A percentile compares a stretch with the other conserved stretches of the same genome.
Evolutionary conservation across 2,329 filamentous ascomycete species (phyloP).

Genomic region (Verticillium nubilum): DNA sequence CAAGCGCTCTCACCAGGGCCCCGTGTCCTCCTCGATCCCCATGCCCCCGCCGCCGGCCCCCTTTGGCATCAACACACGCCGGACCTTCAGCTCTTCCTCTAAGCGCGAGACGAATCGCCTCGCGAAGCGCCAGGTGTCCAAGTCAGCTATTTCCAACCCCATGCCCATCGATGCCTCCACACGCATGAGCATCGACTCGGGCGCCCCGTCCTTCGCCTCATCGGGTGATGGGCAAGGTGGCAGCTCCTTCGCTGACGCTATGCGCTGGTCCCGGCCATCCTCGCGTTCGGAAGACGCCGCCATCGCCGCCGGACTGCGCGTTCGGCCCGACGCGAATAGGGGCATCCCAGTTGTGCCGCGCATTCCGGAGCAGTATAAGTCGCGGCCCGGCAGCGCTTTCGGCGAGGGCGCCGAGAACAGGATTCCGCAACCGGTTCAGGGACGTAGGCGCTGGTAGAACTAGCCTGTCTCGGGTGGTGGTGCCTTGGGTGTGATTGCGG

Average conservation of each 20-base stretch:
- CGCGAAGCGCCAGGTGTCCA: conserved; percentile 16
- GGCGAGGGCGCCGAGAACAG: conserved; percentile 3
- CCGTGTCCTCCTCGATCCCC: conserved; percentile 19
- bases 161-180: conserved; percentile 3
- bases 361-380: conserved; percentile 35
- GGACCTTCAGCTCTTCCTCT: conserved; percentile 8
- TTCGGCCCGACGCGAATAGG: conserved; percentile 39
- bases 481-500: neutral
- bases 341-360: conserved; percentile 39
- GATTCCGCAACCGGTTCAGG: neutral
- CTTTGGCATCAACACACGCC: conserved; percentile 5
- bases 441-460: neutral
- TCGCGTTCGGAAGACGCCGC: conserved; percentile 3
- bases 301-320: conserved; percentile 21
- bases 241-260: neutral
- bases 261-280: conserved; percentile 1
- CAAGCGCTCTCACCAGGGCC: conserved; percentile 16
- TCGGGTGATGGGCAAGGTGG: neutral
- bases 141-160: conserved; percentile 5
- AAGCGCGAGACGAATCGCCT: conserved; percentile 17
- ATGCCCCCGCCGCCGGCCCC: conserved; percentile 10
- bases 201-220: neutral
- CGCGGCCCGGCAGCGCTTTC: conserved; percentile 3
- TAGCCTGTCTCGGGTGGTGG: neutral
- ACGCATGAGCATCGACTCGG: conserved; percentile 12